phyloP scores from a whole-genome alignment of 768 basidiomycete species.

The Tephrocybe sp. region DNA sequence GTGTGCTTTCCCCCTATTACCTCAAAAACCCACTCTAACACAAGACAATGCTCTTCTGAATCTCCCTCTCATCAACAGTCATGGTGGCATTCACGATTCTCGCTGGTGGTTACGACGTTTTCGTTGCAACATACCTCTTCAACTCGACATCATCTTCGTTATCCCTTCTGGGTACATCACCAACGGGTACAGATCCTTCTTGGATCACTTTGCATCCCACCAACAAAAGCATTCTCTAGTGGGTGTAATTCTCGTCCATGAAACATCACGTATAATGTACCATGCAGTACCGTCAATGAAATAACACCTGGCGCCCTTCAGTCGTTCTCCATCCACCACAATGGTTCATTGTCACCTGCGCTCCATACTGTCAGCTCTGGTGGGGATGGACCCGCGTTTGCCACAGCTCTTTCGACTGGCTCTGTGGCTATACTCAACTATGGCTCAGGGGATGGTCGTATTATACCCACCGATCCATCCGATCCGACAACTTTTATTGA shows the following conservation, averaged over 20 bases:
- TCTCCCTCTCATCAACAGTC: background rate
- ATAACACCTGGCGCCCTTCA: slow-evolving; percentile 46
- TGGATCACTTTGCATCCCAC: slow-evolving; percentile 60
- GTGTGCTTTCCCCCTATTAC: background rate
- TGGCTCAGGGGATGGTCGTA: slow-evolving; percentile 47
- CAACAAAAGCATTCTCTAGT: slow-evolving; percentile 63
- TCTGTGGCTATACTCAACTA: slow-evolving; percentile 64
- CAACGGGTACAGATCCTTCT: slow-evolving; percentile 51
- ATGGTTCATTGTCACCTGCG: slow-evolving; percentile 42
- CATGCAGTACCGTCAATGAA: slow-evolving; percentile 60
- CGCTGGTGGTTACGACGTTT: slow-evolving; percentile 62
- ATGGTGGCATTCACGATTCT: slow-evolving; percentile 73
- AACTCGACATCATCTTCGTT: slow-evolving; percentile 46
- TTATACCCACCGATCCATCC: slow-evolving; percentile 42
- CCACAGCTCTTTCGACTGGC: slow-evolving; percentile 47
- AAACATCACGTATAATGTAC: background rate
- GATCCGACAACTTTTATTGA: slow-evolving; percentile 32
- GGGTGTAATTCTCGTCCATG: slow-evolving; percentile 18
- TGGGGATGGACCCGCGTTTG: slow-evolving; percentile 52
- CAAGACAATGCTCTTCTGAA: background rate
- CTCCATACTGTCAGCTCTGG: slow-evolving; percentile 46
- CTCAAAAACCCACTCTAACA: background rate
- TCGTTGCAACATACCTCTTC: slow-evolving; percentile 64
- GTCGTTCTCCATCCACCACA: slow-evolving; percentile 46
- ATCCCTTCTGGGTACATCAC: slow-evolving; percentile 42